Percentiles rank a stretch among this genome's conserved stretches.
These are phyloP conservation scores for Panaeolus cyanescens DNA, from an alignment of 768 basidiomycete species.

Conservation along the genomic window DNA sequence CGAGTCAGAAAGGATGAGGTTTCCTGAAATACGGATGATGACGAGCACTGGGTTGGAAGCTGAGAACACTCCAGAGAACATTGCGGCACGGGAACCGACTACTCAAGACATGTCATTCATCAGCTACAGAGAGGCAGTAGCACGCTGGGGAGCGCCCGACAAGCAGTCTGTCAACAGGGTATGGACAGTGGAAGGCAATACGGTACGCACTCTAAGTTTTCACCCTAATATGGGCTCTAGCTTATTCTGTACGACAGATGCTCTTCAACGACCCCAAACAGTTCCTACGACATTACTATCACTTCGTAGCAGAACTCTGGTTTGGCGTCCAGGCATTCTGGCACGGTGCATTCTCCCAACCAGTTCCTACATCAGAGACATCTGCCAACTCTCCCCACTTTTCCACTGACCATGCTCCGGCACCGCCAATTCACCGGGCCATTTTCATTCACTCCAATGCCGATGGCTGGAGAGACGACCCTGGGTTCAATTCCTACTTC, in stretches of 20 bases:
- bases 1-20: conserved; percentile 19
- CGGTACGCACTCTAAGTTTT: conserved; percentile 38
- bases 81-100: conserved; percentile 67
- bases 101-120: conserved; percentile 62
- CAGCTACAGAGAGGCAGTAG: conserved; percentile 56
- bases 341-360: conserved; percentile 50
- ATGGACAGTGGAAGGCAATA: conserved; percentile 71
- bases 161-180: conserved; percentile 44
- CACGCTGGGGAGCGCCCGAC: conserved; percentile 54
- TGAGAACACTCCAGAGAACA: conserved; percentile 62
- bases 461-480: conserved; percentile 72
- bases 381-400: conserved; percentile 16
- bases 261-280: conserved; percentile 72
- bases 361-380: conserved; percentile 12
- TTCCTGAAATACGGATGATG: conserved; percentile 57
- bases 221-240: not conserved
- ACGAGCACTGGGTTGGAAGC: conserved; percentile 68
- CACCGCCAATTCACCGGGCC: conserved; percentile 63
- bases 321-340: conserved; percentile 78
- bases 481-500: conserved; percentile 78
- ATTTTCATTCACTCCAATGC: conserved; percentile 69
- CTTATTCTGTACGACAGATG: conserved; percentile 32
- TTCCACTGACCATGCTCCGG: conserved; percentile 20
- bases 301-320: conserved; percentile 81
- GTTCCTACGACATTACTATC: conserved; percentile 87